Base-by-base conservation (phyloP, 192 early-diverging fungal species). In the Coemansia biformis region DNA sequence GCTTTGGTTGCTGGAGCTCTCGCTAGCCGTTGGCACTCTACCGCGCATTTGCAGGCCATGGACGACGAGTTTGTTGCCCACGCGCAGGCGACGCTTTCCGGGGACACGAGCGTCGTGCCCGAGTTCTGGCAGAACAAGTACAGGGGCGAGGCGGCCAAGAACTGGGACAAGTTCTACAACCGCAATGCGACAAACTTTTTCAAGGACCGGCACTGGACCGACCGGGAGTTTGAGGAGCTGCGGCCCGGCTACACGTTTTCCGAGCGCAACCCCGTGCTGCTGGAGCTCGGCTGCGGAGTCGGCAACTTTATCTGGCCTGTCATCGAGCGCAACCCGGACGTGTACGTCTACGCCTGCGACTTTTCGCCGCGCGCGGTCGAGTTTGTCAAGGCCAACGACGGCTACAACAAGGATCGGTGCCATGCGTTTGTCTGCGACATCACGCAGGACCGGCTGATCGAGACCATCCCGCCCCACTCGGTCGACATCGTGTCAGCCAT, bases 221-320 rank as follows among this genome's bases (percentile, higher is more conserved):
- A 86, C 46, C 63, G 92, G 10, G 94, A 97, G 73, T 99, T 97
- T 66, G 86, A 86, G 33, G 92, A 98, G 61, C 75, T 98, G 28
- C 68, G 66, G 23, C 61, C 62, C 9, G 56, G 58, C 4, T 50
- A 51, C 15, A 33, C 36, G 18, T 77, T 67, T 33, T 48, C 53
- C 0, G 53, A 74, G 47, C 12, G 47, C 31, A 58, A 46, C 11
- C 62, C 38, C 3, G 51, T 53, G 12, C 54, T 98, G 8, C 82
- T 91, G 50, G 97, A 99, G 59, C 85, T 96, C 29, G 97, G 97
- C 36, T 99, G 97, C 68, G 97, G 97, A 3, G 93, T 92, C 1
- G 96, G 94, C 39, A 95, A 91, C 66, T 92, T 92, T 46, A 82
- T 96, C 51, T 98, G 92, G 68, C 97, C 97, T 2, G 57, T 98